A percentile compares a stretch with the other conserved stretches of the same genome.
Evolutionary conservation across 2,329 filamentous ascomycete species (phyloP).

Genomic region (Sarocladium brachiariae): DNA sequence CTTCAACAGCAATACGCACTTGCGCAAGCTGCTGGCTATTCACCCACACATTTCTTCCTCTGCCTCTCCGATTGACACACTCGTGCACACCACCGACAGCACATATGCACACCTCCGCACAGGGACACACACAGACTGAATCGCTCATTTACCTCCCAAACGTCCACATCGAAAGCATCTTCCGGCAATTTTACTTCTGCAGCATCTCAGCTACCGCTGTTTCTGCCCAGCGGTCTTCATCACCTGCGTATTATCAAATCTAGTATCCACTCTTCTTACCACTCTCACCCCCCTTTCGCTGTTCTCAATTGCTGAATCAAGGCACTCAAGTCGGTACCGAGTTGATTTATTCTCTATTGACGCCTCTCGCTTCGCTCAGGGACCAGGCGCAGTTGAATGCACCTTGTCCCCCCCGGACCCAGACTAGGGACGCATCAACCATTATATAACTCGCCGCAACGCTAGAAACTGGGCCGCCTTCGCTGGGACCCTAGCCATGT

Average conservation of each 20-base stretch:
- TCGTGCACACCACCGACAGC: background rate
- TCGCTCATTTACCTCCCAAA: constrained; percentile 4
- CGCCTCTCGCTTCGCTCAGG: background rate
- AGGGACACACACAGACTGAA: background rate
- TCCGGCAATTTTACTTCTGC: background rate
- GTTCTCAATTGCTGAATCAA: background rate
- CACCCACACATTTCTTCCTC: background rate
- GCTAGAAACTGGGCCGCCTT: constrained; percentile 2
- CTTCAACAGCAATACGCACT: constrained; percentile 5
- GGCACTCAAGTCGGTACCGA: background rate
- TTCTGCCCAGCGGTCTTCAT: background rate
- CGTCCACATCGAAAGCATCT: background rate
- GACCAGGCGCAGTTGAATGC: constrained; percentile 1
- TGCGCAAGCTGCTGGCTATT: background rate
- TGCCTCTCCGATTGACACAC: background rate
- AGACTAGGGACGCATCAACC: constrained; percentile 2
- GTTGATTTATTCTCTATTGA: background rate
- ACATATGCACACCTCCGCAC: constrained; percentile 5
- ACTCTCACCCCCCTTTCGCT: background rate
- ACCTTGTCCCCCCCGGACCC: background rate
- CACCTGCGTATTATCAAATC: background rate
- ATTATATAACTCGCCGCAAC: constrained; percentile 4
- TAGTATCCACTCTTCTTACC: background rate
- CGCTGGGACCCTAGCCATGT: constrained; percentile 6
- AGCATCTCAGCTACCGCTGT: background rate